Conservation (phyloP, 352 stramenopile genomes). For the Globisporangium echinulatum region DNA sequence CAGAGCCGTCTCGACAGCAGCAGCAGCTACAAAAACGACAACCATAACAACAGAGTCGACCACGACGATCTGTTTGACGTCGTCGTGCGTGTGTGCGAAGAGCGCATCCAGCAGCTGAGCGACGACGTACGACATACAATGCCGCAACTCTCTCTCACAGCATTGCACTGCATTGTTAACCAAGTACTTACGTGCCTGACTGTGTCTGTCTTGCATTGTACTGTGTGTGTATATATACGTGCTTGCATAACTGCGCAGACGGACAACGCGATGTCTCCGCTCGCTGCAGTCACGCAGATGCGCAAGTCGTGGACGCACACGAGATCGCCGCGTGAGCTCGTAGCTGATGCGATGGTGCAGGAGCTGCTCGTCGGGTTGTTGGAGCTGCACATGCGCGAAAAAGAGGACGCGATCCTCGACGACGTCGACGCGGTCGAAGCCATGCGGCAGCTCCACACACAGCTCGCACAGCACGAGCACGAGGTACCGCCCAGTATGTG, state of each 20-base stretch:
- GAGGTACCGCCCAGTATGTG: conserved; percentile 10
- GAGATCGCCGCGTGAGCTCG: conserved; percentile 27
- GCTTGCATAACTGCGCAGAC: no score
- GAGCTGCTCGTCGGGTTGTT: conserved; percentile 55
- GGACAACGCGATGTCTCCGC: no score
- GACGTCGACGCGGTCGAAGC: conserved; percentile 51
- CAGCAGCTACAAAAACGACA: neutral
- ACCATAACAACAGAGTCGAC: neutral
- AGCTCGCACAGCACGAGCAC: conserved; percentile 45
- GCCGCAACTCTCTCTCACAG: neutral
- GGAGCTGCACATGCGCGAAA: conserved; percentile 46
- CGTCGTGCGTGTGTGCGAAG: conserved; percentile 47
- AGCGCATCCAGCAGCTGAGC: conserved; percentile 35
- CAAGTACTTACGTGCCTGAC: no score
- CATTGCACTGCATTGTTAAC: no score
- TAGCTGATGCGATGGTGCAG: conserved; percentile 62
- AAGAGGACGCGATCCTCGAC: conserved; percentile 43
- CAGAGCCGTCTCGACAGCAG: conserved; percentile 2
- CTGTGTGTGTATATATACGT: neutral
- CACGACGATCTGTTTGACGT: conserved; percentile 33
- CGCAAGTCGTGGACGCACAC: conserved; percentile 11
- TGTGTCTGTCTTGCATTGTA: no score
- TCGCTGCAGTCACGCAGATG: conserved; percentile 1
- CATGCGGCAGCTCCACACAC: conserved; percentile 38
- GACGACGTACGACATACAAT: neutral